Conservation (phyloP, 306 rosid genomes). For the Cucurbita pepo region DNA sequence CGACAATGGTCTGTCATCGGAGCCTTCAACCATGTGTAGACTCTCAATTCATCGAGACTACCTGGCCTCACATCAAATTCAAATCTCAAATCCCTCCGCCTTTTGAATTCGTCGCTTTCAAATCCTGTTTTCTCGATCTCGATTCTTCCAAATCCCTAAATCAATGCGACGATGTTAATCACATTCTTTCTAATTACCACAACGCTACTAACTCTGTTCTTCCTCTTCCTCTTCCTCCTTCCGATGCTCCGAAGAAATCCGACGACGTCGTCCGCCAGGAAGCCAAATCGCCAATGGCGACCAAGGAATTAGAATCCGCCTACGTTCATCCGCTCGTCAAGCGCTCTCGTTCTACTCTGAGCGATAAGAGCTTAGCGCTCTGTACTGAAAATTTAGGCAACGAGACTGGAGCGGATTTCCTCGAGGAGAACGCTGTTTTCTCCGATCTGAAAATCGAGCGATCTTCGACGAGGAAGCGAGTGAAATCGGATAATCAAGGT, state of each 20-base stretch:
- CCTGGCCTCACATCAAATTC: neutral
- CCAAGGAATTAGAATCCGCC: conserved; percentile 3
- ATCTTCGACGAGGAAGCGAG: conserved; percentile 22
- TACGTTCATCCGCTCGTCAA: conserved; percentile 54
- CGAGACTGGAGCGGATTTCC: conserved; percentile 63
- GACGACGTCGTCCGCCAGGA: neutral
- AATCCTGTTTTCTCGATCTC: conserved; percentile 13
- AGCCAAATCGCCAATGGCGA: neutral
- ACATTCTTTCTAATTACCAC: neutral
- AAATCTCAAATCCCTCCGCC: conserved; percentile 14
- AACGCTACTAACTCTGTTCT: neutral
- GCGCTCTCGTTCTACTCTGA: conserved; percentile 26
- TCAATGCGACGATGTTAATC: neutral
- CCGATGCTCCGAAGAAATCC: neutral
- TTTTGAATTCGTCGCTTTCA: conserved; percentile 17
- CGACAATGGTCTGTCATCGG: conserved; percentile 50
- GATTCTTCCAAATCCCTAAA: neutral
- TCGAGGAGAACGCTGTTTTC: conserved; percentile 16
- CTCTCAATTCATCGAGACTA: conserved; percentile 43
- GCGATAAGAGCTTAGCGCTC: conserved; percentile 43
- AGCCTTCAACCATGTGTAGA: conserved; percentile 45
- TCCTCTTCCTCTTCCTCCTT: conserved; percentile 23
- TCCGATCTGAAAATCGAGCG: conserved; percentile 14
- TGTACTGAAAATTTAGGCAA: conserved; percentile 83
- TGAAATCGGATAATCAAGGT: conserved; percentile 6